Base-by-base conservation (phyloP, 192 early-diverging fungal genomes). In the Allomyces macrogynus region DNA sequence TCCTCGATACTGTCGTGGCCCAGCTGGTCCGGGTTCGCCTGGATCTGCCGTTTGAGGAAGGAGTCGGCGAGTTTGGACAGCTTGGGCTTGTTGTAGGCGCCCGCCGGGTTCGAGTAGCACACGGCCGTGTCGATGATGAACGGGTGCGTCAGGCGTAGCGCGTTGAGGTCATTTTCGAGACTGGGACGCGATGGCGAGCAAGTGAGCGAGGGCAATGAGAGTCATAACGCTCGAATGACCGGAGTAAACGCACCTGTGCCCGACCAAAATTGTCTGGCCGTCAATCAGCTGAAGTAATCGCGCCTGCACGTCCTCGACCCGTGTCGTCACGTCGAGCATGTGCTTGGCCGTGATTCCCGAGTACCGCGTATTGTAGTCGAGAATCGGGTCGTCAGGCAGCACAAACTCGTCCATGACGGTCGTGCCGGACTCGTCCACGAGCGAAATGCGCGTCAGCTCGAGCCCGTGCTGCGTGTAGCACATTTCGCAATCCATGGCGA, bases 1-100 rank as follows among this genome's bases (percentile, higher is more conserved):
- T 89, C 87, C 68, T 87, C 83, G 23, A 74, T 67, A 65, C 79
- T 79, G 71, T 87, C 84, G 76, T 89, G 87, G 43, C 87, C 85
- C 62, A 69, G 65, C 5, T 63, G 66, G 32, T 40, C 32, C 4
- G 27, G 42, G 60, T 75, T 67, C 23, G 43, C 65, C 64, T 89
- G 87, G 67, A 89, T 87, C 16, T 65, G 26, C 54, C 80, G 72
- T 9, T 78, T 69, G 7, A 89, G 67, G 62, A 77, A 71, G 43
- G 70, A 70, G 16, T 79, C 70, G 5, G 79, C 63, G 2, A 89
- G 73, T 67, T 71, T 65, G 44, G 78, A 75, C 18, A 89, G 71
- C 12, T 74, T 70, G 8, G 82, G 78, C 27, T 78, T 72, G 24
- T 70, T 75, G 16, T 78, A 78, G 3, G 76, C 69, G 1, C 82